Evolutionary conservation across 371 early-diverging fungal genomes (phyloP).

Genomic region (Entomophthora muscae): DNA sequence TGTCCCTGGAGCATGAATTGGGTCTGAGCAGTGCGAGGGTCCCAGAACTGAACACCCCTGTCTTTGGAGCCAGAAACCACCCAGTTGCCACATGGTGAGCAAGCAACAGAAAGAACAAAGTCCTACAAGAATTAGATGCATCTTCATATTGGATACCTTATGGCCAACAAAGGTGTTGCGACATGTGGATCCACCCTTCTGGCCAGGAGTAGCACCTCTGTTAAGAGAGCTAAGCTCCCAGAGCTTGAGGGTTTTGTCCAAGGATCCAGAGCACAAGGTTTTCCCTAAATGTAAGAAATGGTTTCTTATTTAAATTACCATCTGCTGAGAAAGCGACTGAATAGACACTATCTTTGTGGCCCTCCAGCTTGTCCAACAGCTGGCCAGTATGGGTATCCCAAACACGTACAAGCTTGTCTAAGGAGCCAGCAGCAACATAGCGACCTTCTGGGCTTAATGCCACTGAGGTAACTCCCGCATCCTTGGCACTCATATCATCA

Average conservation of each 20-base stretch:
- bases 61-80: slow-evolving; percentile 90
- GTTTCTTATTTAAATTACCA: slow-evolving; percentile 31
- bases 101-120: slow-evolving; percentile 92
- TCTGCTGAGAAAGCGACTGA: slow-evolving; percentile 92
- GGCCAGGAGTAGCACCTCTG: slow-evolving; percentile 8
- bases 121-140: slow-evolving; percentile 34
- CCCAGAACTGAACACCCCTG: slow-evolving; percentile 90
- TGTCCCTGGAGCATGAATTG: slow-evolving; percentile 94
- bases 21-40: slow-evolving; percentile 53
- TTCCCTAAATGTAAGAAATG: slow-evolving; percentile 13
- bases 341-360: slow-evolving; percentile 93
- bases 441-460: slow-evolving; percentile 73
- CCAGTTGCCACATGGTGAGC: slow-evolving; percentile 82
- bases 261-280: slow-evolving; percentile 78
- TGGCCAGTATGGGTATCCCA: slow-evolving; percentile 78
- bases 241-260: slow-evolving; percentile 87
- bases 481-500: slow-evolving; percentile 64
- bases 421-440: slow-evolving; percentile 72
- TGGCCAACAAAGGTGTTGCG: slow-evolving; percentile 40
- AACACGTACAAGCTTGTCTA: slow-evolving; percentile 86
- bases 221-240: slow-evolving; percentile 54
- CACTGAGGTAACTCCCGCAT: slow-evolving; percentile 88
- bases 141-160: slow-evolving; percentile 19
- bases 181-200: slow-evolving; percentile 20
- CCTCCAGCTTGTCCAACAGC: slow-evolving; percentile 73